Percentiles rank a stretch among this genome's conserved stretches.
These are phyloP conservation scores for Mucor mucedo DNA, from an alignment of 371 early-diverging fungal species.

Conservation along the genomic window DNA sequence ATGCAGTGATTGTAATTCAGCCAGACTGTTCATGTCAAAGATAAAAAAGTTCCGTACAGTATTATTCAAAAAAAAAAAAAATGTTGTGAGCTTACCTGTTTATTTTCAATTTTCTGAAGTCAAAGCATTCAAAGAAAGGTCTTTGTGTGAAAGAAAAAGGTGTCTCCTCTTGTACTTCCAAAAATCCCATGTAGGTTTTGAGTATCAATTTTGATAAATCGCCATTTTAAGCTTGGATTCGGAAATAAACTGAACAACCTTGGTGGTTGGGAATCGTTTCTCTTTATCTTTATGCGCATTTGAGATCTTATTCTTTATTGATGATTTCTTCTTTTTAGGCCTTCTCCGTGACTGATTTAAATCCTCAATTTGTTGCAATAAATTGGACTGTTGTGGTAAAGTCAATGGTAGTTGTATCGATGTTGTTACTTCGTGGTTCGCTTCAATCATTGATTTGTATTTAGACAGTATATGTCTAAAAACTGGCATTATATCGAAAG, in stretches of 20 bases:
- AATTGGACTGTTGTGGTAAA: too few relatives aligned
- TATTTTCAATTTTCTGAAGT: background rate
- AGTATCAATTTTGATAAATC: background rate
- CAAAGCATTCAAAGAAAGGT: background rate
- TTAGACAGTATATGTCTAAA: too few relatives aligned
- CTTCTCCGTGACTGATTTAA: too few relatives aligned
- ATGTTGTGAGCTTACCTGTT: background rate
- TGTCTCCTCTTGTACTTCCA: background rate
- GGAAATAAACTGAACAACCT: background rate
- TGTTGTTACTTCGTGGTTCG: too few relatives aligned
- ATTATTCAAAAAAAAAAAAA: background rate
- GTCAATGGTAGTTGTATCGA: too few relatives aligned
- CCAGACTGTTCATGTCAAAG: background rate
- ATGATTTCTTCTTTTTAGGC: background rate
- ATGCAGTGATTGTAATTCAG: background rate
- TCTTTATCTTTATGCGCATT: background rate
- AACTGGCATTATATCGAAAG: too few relatives aligned
- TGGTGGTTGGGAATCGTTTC: background rate
- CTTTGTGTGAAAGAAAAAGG: background rate
- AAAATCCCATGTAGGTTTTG: background rate
- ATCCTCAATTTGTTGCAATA: too few relatives aligned
- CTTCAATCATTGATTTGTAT: too few relatives aligned
- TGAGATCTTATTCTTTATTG: background rate
- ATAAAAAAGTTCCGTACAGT: background rate
- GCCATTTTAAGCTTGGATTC: background rate